Base-by-base conservation (phyloP, 768 basidiomycete species). In the Leccinum barrowsii region DNA sequence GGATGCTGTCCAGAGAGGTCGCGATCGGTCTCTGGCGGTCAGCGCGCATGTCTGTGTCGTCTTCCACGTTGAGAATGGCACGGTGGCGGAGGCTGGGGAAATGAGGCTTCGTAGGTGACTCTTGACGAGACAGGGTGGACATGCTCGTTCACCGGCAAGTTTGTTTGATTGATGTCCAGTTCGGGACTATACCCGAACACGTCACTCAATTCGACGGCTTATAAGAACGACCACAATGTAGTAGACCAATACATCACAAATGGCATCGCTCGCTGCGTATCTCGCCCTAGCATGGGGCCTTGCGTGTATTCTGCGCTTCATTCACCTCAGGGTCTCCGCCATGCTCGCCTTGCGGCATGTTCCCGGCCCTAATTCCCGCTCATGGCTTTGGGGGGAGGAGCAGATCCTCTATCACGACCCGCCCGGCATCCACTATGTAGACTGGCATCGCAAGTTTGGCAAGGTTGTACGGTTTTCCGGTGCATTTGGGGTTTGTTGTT, bases 301-400 rank as follows among this genome's bases (percentile, higher is more conserved):
- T 8, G 59, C 72, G 34, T 63, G 68, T 58, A 49, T 79, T 17
- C 49, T 70, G 37, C 78, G 72, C 54, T 70, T 73, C 63, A 47
- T 75, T 48, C 32, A 73, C 44, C 75, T 73, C 56, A 67, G 74
- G n/a, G 19, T 80, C 48, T 71, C 69, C 21, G 61, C 67, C 59
- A 63, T 74, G 1, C 55, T 70, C 32, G 54, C 69, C 26, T 72
- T 86, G 52, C 63, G 74, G 57, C 75, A 79, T 59, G 69, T 86
- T 34, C 82, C 83, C 15, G 84, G 85, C 2, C 85, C 85, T 10
- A 67, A 63, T 19, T 32, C 73, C 7, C 75, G 73, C 26, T 85
- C 83, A 28, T 70, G 78, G 56, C 59, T 86, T 2, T 86, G 85
- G 85, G 85, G 85, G 1, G 80, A 85, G 62, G 85, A 85, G 63